Percentiles rank a stretch among this genome's conserved stretches.
Evolutionary conservation across 208 protist genomes (phyloP).

Genomic region (Crithidia bombi): DNA sequence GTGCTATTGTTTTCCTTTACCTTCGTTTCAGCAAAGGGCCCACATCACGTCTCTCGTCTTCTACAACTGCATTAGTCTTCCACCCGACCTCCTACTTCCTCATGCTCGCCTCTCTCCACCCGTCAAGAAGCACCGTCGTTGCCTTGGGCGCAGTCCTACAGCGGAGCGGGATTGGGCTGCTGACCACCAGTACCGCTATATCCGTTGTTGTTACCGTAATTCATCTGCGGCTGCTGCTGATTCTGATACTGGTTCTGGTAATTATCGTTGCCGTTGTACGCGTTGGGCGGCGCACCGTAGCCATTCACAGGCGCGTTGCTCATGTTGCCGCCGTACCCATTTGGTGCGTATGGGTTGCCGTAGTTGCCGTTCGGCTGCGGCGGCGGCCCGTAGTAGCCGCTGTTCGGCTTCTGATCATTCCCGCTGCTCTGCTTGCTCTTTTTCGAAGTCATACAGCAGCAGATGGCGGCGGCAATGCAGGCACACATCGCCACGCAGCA

Average conservation of each 20-base stretch:
- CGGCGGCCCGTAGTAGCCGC: neutral
- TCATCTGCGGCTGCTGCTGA: constrained; percentile 9
- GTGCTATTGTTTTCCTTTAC: no score
- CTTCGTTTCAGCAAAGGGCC: no score
- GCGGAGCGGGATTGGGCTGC: neutral
- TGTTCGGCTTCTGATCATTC: neutral
- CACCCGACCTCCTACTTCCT: no score
- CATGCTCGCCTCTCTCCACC: no score
- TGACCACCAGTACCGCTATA: neutral
- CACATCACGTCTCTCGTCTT: no score
- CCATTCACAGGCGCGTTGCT: neutral
- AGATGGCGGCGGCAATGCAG: constrained; percentile 26
- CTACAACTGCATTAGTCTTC: no score
- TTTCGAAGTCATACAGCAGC: constrained; percentile 18
- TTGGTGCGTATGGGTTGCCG: constrained; percentile 6
- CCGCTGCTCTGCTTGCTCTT: constrained; percentile 14
- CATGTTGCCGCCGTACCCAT: constrained; percentile 4
- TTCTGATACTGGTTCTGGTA: constrained; percentile 3
- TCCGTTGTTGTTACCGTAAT: neutral
- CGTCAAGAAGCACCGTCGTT: no score
- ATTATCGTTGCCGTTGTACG: constrained; percentile 9
- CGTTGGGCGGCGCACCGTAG: constrained; percentile 26
- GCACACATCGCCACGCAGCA: constrained; percentile 24
- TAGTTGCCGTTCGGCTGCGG: constrained; percentile 8
- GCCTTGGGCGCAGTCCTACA: constrained; percentile 1